Evolutionary conservation across 345 rosid species (phyloP), one percentile per base, ranked within the genome.

Genomic region (Noccaea bulbosa): DNA sequence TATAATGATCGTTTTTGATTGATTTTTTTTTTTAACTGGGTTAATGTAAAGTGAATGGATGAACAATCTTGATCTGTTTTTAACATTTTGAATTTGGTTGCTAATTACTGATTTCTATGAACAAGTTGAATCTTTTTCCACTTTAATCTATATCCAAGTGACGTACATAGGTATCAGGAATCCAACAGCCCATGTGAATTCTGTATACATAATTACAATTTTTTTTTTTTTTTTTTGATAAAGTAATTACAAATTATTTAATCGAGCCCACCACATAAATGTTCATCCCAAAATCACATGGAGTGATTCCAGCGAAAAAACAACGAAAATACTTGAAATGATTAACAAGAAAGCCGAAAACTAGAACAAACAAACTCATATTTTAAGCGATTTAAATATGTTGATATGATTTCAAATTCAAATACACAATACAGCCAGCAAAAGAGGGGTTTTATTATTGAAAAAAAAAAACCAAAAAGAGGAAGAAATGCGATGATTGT

Each of bases 271-370:
- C 65, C 52, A 67, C 71, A 48, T 5, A 59, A 65, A 48, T 5
- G 52, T 56, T 30, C 12, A 65, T 11, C 47, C 40, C 22, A 20
- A 37, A 37, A 53, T 44, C 70, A 72, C 48, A 55, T 56, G 71
- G 57, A 56, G 6, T 73, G 35, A 48, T 72, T 64, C 65, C 65
- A 72, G 58, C 57, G 20, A 15, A 56, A 55, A 44, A n/a, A 30
- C 59, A 14, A 6, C 35, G 5, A 73, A 32, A 33, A 40, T 32
- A 22, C 8, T 33, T 17, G 17, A 66, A 40, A 59, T 2, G 7
- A 2, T 16, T 41, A 53, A 51, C 33, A 53, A 32, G 34, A 54
- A 41, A 54, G 32, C 17, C 16, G 11, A 24, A 35, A 9, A 66
- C 7, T 6, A 43, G 33, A 60, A 48, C 16, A 47, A 11, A 24